These are phyloP conservation scores for Aspergillus sparsus DNA, from an alignment of 495 filamentous ascomycete genomes.

Conservation along the genomic window DNA sequence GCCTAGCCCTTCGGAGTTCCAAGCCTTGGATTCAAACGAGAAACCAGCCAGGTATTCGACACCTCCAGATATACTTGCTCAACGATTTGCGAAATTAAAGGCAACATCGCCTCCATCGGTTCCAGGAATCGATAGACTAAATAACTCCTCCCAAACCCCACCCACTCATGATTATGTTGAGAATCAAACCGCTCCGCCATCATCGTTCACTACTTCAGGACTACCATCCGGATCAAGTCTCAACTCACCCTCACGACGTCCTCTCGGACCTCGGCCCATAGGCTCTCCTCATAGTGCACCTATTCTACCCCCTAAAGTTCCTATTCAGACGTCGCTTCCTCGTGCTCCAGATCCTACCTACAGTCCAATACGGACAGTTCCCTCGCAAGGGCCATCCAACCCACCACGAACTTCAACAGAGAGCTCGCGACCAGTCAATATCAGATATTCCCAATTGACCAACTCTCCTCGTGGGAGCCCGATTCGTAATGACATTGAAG, in stretches of 20 bases:
- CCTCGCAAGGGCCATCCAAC: slow-evolving; percentile 45
- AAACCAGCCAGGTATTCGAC: slow-evolving; percentile 31
- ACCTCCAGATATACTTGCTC: slow-evolving; percentile 41
- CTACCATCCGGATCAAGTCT: slow-evolving; percentile 24
- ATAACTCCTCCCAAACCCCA: slow-evolving; percentile 36
- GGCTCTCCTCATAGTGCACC: slow-evolving; percentile 46
- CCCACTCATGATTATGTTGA: slow-evolving; percentile 35
- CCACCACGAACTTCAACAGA: slow-evolving; percentile 53
- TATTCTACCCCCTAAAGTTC: slow-evolving; percentile 55
- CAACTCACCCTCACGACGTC: slow-evolving; percentile 37
- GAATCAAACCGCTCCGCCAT: slow-evolving; percentile 33
- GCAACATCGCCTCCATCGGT: slow-evolving; percentile 25
- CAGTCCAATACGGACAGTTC: slow-evolving; percentile 60
- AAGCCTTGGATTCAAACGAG: slow-evolving; percentile 22
- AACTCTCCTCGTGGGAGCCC: slow-evolving; percentile 43
- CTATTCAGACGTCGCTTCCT: slow-evolving; percentile 64
- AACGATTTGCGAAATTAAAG: slow-evolving; percentile 49
- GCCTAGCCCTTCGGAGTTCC: slow-evolving; percentile 48
- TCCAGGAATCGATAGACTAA: slow-evolving; percentile 17
- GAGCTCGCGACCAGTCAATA: slow-evolving; percentile 37
- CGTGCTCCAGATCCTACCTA: slow-evolving; percentile 83
- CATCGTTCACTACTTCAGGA: slow-evolving; percentile 24
- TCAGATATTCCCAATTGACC: slow-evolving; percentile 42
- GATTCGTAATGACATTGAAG: slow-evolving; percentile 36
- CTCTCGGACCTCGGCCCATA: slow-evolving; percentile 59